Base-by-base conservation (phyloP, 352 stramenopile genomes). In the Pythium guiyangense region DNA sequence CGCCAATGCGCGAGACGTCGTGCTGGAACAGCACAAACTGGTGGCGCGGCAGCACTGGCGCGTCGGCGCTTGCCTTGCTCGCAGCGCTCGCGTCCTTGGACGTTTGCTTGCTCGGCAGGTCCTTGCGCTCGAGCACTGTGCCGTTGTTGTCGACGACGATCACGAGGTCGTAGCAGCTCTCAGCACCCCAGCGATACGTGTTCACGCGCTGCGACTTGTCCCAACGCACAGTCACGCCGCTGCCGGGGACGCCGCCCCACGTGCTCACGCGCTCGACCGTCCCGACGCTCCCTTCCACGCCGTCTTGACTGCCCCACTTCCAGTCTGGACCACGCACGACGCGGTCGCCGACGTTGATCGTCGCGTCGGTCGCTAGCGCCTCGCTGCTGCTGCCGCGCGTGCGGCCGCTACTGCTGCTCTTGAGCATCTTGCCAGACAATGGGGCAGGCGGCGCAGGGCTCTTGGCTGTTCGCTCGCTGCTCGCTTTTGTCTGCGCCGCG, bases 181-280 rank as follows among this genome's bases (percentile, higher is more conserved):
- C 79, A 14, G 82, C 79, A 22, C 82, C 82, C 82, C 82, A 92
- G 27, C 82, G 66, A 59, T 92, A 92, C 17, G 82, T 92, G 53
- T 92, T 92, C 52, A 90, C 79, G n/a, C 82, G 76, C 31, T 89
- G 77, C 31, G 85, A 88, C 43, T 88, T 90, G 64, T 90, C 82
- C 82, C 82, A 92, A 26, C 82, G 71, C 26, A 92, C 82, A 17
- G 82, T 92, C 47, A 92, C 77, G 10, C 82, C 82, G 54, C 78
- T 90, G 17, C 77, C 78, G 69, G 88, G 81, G 10, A 90, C 70
- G 18, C 78, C 78, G 59, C 82, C 82, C 82, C 82, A 92, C 2
- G 79, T 87, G 39, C 75, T 88, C 49, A 90, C 89, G 39, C 80
- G 72, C 48, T 90, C 79, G 17, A 92, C 82, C 5, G 77, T 92